Conservation (phyloP, 2,329 filamentous ascomycete species). For the Trichoderma sp. region DNA sequence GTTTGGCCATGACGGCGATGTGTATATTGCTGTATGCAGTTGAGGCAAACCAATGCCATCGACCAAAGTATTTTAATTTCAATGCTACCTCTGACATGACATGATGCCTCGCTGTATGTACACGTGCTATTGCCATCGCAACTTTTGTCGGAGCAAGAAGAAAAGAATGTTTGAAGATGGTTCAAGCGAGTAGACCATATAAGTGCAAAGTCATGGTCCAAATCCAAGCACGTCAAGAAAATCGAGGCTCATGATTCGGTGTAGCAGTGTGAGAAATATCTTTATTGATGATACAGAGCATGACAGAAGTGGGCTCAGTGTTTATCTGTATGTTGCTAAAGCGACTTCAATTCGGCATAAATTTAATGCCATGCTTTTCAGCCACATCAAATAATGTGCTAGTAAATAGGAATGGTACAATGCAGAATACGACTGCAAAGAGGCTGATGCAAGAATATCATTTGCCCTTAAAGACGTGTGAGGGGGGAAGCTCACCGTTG, state of each 20-base stretch:
- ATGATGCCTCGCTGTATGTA: neutral
- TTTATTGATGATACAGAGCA: neutral
- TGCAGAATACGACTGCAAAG: neutral
- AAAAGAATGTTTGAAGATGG: neutral
- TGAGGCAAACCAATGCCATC: neutral
- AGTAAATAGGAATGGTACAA: neutral
- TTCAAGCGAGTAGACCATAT: neutral
- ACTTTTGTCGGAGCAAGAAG: neutral
- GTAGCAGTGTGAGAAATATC: neutral
- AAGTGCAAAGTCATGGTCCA: neutral
- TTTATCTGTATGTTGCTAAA: conserved; percentile 2
- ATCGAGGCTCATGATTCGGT: neutral
- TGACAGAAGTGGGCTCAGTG: neutral
- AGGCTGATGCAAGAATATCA: conserved; percentile 3
- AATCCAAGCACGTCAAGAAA: neutral
- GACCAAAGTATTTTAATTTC: neutral
- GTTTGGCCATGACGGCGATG: neutral
- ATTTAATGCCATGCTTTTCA: conserved; percentile 6
- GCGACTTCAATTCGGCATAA: neutral
- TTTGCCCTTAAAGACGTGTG: conserved; percentile 3
- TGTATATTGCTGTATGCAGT: neutral
- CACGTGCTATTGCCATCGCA: neutral
- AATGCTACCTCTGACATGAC: neutral
- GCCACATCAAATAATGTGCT: neutral
- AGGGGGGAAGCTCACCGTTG: neutral